Evolutionary conservation across 2,329 filamentous ascomycete species (phyloP).

Genomic region (Zalaria obscura): DNA sequence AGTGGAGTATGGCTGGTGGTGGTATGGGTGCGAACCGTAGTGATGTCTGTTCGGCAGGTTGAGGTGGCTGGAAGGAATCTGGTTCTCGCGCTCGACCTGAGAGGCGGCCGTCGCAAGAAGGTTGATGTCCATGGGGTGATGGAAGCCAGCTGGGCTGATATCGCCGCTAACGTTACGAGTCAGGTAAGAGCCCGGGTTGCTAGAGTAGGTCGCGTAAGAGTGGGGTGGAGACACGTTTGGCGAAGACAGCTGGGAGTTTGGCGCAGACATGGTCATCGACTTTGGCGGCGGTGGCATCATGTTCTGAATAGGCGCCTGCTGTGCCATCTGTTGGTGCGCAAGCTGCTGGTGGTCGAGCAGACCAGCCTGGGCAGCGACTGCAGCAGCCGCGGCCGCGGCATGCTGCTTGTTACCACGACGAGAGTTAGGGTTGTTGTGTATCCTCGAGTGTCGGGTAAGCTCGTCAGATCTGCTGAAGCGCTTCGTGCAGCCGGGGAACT

Average conservation of each 20-base stretch:
- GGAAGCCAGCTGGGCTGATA: slow-evolving; percentile 32
- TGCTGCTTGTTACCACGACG: slow-evolving; percentile 78
- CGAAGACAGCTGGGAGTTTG: slow-evolving; percentile 73
- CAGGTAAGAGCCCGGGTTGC: slow-evolving; percentile 42
- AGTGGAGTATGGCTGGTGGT: slow-evolving; percentile 37
- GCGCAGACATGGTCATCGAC: slow-evolving; percentile 74
- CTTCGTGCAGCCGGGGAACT: slow-evolving; percentile 90
- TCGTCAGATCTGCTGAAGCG: slow-evolving; percentile 95
- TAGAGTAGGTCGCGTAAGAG: slow-evolving; percentile 52
- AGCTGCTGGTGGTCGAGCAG: slow-evolving; percentile 33
- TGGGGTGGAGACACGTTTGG: slow-evolving; percentile 93
- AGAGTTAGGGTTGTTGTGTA: slow-evolving; percentile 98
- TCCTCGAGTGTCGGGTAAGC: slow-evolving; percentile 88
- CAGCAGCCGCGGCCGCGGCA: slow-evolving; percentile 43
- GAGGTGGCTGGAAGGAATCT: slow-evolving; percentile 27
- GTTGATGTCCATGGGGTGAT: slow-evolving; percentile 47
- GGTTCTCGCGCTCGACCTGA: slow-evolving; percentile 50
- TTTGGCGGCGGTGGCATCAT: slow-evolving; percentile 68
- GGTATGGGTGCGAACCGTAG: slow-evolving; percentile 23
- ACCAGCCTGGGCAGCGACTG: slow-evolving; percentile 34
- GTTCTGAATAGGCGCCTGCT: slow-evolving; percentile 61
- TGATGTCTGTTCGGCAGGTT: slow-evolving; percentile 14
- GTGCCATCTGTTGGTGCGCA: slow-evolving; percentile 49
- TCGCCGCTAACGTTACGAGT: slow-evolving; percentile 38
- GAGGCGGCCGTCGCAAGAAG: slow-evolving; percentile 56